These are phyloP conservation scores for Solanum pimpinellifolium DNA, from an alignment of 257 asterid genomes.

Conservation along the genomic window DNA sequence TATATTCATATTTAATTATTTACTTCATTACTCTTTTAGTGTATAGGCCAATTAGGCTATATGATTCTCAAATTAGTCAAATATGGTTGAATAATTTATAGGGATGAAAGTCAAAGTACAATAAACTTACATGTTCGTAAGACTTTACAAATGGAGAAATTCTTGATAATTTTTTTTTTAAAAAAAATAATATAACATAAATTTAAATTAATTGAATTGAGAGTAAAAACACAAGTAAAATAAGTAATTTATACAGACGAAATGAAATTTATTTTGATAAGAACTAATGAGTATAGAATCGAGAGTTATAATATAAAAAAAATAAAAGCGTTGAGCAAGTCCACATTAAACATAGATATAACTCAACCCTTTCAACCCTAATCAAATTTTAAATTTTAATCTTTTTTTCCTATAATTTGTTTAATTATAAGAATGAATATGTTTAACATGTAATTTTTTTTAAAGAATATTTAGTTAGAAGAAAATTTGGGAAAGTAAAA, in stretches of 20 bases:
- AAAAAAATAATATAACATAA: not conserved
- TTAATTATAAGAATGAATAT: not conserved
- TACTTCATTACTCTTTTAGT: not conserved
- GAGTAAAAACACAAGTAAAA: not conserved
- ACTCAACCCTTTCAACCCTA: not conserved
- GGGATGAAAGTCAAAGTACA: not conserved
- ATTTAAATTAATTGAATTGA: not conserved
- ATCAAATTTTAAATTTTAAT: too few species aligned
- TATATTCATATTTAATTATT: not conserved
- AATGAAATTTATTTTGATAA: not conserved
- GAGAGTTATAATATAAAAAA: not conserved
- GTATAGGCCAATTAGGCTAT: not conserved
- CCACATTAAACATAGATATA: not conserved
- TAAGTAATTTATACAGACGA: not conserved
- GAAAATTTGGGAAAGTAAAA: not conserved
- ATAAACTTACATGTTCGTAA: not conserved
- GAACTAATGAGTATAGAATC: not conserved
- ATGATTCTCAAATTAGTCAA: not conserved
- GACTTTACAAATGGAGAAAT: not conserved
- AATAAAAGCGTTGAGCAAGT: not conserved
- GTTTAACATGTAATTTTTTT: not conserved
- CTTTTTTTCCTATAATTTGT: not conserved
- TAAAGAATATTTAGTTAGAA: not conserved
- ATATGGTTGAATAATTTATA: not conserved
- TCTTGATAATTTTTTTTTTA: not conserved